Percentiles rank a stretch among this genome's conserved stretches.
These are phyloP conservation scores for Teunomyces gatunensis DNA, from an alignment of 805 yeast genomes.

Conservation along the genomic window DNA sequence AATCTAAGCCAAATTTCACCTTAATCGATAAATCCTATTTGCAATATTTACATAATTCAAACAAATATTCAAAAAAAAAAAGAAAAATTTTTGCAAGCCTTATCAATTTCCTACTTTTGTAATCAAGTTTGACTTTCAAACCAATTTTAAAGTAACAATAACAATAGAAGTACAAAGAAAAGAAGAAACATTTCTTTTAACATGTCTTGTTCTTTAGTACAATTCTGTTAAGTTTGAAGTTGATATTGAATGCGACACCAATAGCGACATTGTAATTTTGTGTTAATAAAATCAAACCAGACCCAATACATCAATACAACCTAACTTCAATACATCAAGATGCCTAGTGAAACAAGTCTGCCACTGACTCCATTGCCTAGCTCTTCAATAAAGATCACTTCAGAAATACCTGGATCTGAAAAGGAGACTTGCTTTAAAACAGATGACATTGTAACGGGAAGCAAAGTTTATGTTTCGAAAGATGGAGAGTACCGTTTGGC, in stretches of 20 bases:
- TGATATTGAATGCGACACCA: not conserved
- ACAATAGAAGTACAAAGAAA: too few species aligned
- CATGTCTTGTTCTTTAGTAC: too few species aligned
- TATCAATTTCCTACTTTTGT: too few species aligned
- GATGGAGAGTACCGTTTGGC: constrained; percentile 80
- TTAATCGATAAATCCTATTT: too few species aligned
- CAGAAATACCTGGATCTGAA: not conserved
- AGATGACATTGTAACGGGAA: constrained; percentile 66
- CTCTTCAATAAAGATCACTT: not conserved
- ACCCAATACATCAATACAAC: not conserved
- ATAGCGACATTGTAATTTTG: not conserved
- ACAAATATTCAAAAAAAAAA: too few species aligned
- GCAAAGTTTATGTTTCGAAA: constrained; percentile 78
- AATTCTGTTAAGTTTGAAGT: too few species aligned
- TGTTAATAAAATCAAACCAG: not conserved
- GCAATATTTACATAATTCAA: too few species aligned
- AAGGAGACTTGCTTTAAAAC: constrained; percentile 17
- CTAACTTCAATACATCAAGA: not conserved
- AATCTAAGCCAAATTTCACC: too few species aligned
- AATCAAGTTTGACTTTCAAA: too few species aligned
- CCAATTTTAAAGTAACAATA: too few species aligned
- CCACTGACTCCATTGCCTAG: not conserved
- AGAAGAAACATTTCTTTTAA: too few species aligned
- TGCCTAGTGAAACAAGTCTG: constrained; percentile 3
- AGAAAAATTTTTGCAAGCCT: too few species aligned